phyloP scores from a whole-genome alignment of 345 rosid species.

The Aurinia saxatilis region DNA sequence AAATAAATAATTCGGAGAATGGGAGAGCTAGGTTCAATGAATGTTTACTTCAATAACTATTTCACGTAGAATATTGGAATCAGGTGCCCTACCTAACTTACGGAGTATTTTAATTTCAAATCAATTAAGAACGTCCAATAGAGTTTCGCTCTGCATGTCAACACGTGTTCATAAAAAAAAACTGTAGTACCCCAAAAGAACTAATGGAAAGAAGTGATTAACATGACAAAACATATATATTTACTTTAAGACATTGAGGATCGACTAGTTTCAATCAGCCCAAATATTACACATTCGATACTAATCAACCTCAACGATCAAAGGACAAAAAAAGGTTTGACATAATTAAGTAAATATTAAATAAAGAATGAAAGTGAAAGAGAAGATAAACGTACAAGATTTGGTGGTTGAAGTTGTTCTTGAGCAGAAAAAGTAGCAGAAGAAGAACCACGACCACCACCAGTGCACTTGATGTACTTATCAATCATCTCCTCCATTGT shows the following conservation, averaged over 20 bases:
- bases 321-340: not conserved
- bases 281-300: slow-evolving; percentile 4
- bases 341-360: not conserved
- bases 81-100: slow-evolving; percentile 25
- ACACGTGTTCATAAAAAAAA: slow-evolving; percentile 12
- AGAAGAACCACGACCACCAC: slow-evolving; percentile 33
- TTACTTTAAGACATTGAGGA: no score
- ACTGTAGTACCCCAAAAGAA: not conserved
- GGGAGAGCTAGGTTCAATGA: slow-evolving; percentile 13
- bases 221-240: not conserved
- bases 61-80: slow-evolving; percentile 21
- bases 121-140: not conserved
- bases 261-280: not conserved
- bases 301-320: not conserved
- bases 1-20: not conserved
- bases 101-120: slow-evolving; percentile 7
- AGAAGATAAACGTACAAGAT: slow-evolving; percentile 19
- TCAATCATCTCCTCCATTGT: slow-evolving; percentile 56
- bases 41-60: slow-evolving; percentile 10
- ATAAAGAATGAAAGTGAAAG: not conserved
- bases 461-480: slow-evolving; percentile 46
- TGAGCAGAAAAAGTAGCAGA: slow-evolving; percentile 29
- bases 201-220: not conserved
- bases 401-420: slow-evolving; percentile 28
- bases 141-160: slow-evolving; percentile 11